A percentile compares a stretch with the other conserved stretches of the same genome.
These are phyloP conservation scores for Solanum clarkiae DNA, from an alignment of 257 asterid species.

Conservation along the genomic window DNA sequence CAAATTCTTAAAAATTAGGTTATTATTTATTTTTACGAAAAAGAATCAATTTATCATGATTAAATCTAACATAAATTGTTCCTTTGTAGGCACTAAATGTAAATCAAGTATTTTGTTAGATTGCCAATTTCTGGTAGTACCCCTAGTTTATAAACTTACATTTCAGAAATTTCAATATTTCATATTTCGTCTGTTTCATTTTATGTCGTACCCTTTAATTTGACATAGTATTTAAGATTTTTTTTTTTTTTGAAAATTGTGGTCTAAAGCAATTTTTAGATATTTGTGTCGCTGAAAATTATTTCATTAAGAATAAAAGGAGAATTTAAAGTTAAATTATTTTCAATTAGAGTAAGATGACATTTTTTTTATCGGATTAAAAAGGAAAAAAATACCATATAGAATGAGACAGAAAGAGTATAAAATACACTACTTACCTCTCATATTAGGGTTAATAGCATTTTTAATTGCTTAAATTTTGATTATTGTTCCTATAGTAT, in stretches of 20 bases:
- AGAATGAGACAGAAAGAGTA: background rate
- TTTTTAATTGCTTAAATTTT: too few relatives aligned
- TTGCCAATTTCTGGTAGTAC: background rate
- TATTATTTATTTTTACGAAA: background rate
- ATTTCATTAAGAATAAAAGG: too few relatives aligned
- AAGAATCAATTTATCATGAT: background rate
- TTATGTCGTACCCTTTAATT: too few relatives aligned
- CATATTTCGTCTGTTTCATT: too few relatives aligned
- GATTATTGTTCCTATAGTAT: too few relatives aligned
- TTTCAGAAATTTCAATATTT: background rate
- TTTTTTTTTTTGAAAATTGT: too few relatives aligned
- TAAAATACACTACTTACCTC: background rate
- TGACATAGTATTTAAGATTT: too few relatives aligned
- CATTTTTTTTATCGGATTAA: too few relatives aligned
- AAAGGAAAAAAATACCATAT: fast-evolving
- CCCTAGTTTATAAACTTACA: background rate
- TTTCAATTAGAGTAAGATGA: too few relatives aligned
- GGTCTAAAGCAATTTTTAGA: too few relatives aligned
- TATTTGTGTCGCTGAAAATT: too few relatives aligned
- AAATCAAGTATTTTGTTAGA: background rate
- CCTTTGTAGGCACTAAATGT: background rate
- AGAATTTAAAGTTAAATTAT: too few relatives aligned
- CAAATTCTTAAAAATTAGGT: background rate
- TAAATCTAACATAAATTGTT: background rate
- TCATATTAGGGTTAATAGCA: background rate